Evolutionary conservation across 108 stramenopile species (phyloP), one percentile per base, ranked within the genome.

Genomic region (Aurantiochytrium sp.): DNA sequence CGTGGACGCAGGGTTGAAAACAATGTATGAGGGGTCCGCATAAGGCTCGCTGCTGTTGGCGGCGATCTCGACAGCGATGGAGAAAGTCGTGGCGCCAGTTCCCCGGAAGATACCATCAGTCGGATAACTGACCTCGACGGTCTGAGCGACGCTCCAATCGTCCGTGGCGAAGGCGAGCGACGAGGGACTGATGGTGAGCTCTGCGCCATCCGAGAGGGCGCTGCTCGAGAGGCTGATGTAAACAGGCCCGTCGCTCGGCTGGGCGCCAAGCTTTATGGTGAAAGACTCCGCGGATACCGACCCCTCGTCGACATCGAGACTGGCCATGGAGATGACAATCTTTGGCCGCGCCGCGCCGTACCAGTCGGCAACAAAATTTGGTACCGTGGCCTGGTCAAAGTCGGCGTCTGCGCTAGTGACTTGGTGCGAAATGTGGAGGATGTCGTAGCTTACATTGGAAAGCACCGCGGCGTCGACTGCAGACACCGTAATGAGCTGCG

Each of bases 391-490:
- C 52, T 88, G 50, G 32, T 48, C 32, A 50, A 86, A 12, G 90
- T 48, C 86, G 30, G 21, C 45, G 27, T 50, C 27, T 6, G 39
- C 22, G 53, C 37, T 86, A 4, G 50, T 30, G 15, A 24, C 85
- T 8, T 5, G 6, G 53, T 86, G 54, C 8, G 59, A 34, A 30
- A 65, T 6, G 12, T 1, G 32, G 12, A 65, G 32, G 24, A 34
- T 34, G 34, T 65, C 59, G 59, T 24, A 65, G 34, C 59, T 65
- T 19, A 65, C 59, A 27, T 65, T 34, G 22, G 27, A 30, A 19
- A 65, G 8, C 34, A 65, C 22, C 2, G 52, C 21, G n/a, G 90
- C 90, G 41, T 90, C 89, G 2, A n/a, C 85, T 30, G 89, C 90
- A 32, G 32, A 22, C 4, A 90, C 87, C 5, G 85, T 89, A 41